A percentile compares a stretch with the other conserved stretches of the same genome.
Evolutionary conservation across 2,329 filamentous ascomycete species (phyloP).

Genomic region (Neoascochyta sp.): DNA sequence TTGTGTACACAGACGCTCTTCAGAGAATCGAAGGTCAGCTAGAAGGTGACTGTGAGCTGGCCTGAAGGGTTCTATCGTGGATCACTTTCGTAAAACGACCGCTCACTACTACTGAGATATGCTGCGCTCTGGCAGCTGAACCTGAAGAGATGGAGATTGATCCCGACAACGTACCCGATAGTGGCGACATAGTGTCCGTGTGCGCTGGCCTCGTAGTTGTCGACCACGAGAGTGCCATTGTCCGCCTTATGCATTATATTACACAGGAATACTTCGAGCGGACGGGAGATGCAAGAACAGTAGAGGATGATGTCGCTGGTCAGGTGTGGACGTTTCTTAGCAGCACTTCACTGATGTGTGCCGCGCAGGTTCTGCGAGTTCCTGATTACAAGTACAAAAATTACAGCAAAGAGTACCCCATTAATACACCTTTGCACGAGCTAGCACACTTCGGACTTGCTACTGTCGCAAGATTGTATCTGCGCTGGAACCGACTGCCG

Average conservation of each 20-base stretch:
- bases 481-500: background rate
- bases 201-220: slow-evolving; percentile 15
- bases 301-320: slow-evolving; percentile 5
- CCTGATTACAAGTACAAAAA: slow-evolving; percentile 1
- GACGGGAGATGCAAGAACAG: slow-evolving; percentile 11
- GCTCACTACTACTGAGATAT: slow-evolving; percentile 13
- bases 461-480: background rate
- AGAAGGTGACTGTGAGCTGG: slow-evolving; percentile 30
- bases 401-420: slow-evolving; percentile 2
- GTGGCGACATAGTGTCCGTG: slow-evolving; percentile 11
- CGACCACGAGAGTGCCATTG: slow-evolving; percentile 23
- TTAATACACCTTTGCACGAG: slow-evolving; percentile 2
- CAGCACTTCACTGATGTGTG: slow-evolving; percentile 1
- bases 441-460: slow-evolving; percentile 5
- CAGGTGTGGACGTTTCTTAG: slow-evolving; percentile 5
- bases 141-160: slow-evolving; percentile 5
- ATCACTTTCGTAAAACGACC: slow-evolving; percentile 11
- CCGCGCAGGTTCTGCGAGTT: slow-evolving; percentile 4
- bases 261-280: slow-evolving; percentile 25
- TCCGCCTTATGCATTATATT: slow-evolving; percentile 27
- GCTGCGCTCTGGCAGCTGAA: slow-evolving; percentile 13
- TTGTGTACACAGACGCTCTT: slow-evolving; percentile 9
- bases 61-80: slow-evolving; percentile 25
- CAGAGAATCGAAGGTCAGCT: slow-evolving; percentile 41
- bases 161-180: slow-evolving; percentile 7